These are phyloP conservation scores for Yamadazyma olivae DNA, from an alignment of 805 yeast species.

Conservation along the genomic window DNA sequence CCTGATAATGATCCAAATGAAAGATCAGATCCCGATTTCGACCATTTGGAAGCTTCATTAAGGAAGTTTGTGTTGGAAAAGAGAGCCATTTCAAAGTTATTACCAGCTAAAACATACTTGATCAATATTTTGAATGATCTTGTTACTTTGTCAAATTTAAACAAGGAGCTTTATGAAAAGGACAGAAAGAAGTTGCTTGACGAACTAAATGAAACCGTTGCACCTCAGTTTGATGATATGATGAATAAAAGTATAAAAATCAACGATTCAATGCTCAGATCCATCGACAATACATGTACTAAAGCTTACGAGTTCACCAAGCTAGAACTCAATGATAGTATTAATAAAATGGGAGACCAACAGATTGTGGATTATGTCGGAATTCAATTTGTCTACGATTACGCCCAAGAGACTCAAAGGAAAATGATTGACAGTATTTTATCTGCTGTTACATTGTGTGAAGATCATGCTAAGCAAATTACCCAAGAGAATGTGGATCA, in stretches of 20 bases:
- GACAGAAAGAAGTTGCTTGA: constrained; percentile 37
- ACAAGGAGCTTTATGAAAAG: constrained; percentile 49
- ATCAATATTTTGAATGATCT: constrained; percentile 68
- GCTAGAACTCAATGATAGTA: constrained; percentile 46
- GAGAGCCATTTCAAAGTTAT: constrained; percentile 79
- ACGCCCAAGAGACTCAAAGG: constrained; percentile 66
- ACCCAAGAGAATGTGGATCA: constrained; percentile 61
- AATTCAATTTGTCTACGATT: constrained; percentile 59
- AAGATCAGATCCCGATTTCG: constrained; percentile 54
- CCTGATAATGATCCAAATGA: constrained; percentile 22
- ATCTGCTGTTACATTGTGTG: constrained; percentile 61
- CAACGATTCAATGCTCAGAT: constrained; percentile 55
- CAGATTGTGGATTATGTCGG: constrained; percentile 62
- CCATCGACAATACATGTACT: constrained; percentile 60
- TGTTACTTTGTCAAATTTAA: constrained; percentile 55
- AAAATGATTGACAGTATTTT: constrained; percentile 65
- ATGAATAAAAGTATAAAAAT: constrained; percentile 51
- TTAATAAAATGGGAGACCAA: constrained; percentile 48
- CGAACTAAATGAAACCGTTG: constrained; percentile 50
- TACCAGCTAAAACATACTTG: constrained; percentile 91
- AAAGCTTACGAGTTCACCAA: constrained; percentile 62
- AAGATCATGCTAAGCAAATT: constrained; percentile 59
- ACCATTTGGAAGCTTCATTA: constrained; percentile 77
- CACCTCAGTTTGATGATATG: constrained; percentile 61
- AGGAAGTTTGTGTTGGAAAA: constrained; percentile 86